Percentiles rank a stretch among this genome's conserved stretches.
These are phyloP conservation scores for Cyclanthera cordifolia DNA, from an alignment of 306 rosid species.

Conservation along the genomic window DNA sequence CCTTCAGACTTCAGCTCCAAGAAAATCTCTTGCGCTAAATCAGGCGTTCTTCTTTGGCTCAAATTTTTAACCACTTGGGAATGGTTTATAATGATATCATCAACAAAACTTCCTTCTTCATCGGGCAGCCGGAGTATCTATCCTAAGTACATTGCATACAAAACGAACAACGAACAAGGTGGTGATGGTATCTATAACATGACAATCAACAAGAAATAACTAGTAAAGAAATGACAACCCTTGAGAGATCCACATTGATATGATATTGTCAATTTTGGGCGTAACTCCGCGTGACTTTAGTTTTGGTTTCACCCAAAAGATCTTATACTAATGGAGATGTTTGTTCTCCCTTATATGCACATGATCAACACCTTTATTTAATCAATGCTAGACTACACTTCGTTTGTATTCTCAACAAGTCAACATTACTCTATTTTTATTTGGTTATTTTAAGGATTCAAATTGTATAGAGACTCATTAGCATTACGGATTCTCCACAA, in stretches of 20 bases:
- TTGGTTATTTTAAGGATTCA: not conserved
- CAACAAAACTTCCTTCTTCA: slow-evolving; percentile 11
- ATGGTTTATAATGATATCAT: slow-evolving; percentile 10
- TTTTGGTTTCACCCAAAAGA: too few species aligned
- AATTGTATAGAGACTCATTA: not conserved
- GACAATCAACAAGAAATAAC: not conserved
- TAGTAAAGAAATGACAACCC: not conserved
- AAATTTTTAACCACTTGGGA: slow-evolving; percentile 15
- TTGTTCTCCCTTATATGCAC: too few species aligned
- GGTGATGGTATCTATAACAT: not conserved
- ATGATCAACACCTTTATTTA: too few species aligned
- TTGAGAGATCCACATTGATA: too few species aligned
- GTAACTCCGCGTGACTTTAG: too few species aligned
- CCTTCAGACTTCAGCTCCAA: slow-evolving; percentile 25
- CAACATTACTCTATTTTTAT: not conserved
- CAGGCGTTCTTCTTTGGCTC: slow-evolving; percentile 30
- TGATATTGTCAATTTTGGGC: too few species aligned
- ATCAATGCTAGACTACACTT: too few species aligned
- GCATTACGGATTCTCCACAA: not conserved
- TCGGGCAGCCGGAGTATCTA: slow-evolving; percentile 31
- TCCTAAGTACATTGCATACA: slow-evolving; percentile 16
- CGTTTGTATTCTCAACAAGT: too few species aligned
- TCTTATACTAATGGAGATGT: too few species aligned
- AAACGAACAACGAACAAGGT: not conserved
- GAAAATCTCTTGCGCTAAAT: slow-evolving; percentile 26